Evolutionary conservation across 257 asterid genomes (phyloP).

Genomic region (Leonotis leonurus): DNA sequence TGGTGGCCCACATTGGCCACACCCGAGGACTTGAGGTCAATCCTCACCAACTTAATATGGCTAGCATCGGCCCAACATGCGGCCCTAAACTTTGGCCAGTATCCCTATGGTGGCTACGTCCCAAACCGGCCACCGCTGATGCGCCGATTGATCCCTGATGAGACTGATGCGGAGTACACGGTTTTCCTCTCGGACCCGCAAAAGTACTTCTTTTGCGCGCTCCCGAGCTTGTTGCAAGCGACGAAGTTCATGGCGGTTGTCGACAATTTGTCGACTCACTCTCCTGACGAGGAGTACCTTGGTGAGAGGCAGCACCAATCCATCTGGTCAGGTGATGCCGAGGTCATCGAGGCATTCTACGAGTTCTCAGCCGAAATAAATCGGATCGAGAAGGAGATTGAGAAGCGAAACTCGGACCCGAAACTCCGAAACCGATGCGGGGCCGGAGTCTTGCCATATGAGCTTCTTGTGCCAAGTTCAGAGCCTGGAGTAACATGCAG

Average conservation of each 20-base stretch:
- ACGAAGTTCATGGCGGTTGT: constrained; percentile 96
- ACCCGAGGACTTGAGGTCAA: constrained; percentile 56
- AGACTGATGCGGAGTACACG: constrained; percentile 61
- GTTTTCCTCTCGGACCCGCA: constrained; percentile 68
- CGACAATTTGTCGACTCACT: constrained; percentile 82
- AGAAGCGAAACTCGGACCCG: constrained; percentile 43
- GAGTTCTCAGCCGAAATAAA: constrained; percentile 63
- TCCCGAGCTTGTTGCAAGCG: constrained; percentile 85
- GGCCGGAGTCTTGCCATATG: constrained; percentile 92
- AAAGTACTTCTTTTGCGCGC: constrained; percentile 58
- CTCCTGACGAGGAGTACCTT: constrained; percentile 84
- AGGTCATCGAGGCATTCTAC: constrained; percentile 48
- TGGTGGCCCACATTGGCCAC: constrained; percentile 95
- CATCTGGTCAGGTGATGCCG: constrained; percentile 79
- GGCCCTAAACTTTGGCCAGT: constrained; percentile 88
- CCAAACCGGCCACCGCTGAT: constrained; percentile 91
- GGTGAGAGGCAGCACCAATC: constrained; percentile 79
- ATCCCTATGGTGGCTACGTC: constrained; percentile 91
- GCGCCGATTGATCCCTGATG: constrained; percentile 73
- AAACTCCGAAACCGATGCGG: constrained; percentile 68
- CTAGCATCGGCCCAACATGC: constrained; percentile 94
- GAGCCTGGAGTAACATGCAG: constrained; percentile 92
- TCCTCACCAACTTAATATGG: constrained; percentile 87
- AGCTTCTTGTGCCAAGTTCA: constrained; percentile 82
- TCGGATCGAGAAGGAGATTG: constrained; percentile 72